Evolutionary conservation across 495 filamentous ascomycete species (phyloP).

Genomic region (Lasiosphaeria miniovina): DNA sequence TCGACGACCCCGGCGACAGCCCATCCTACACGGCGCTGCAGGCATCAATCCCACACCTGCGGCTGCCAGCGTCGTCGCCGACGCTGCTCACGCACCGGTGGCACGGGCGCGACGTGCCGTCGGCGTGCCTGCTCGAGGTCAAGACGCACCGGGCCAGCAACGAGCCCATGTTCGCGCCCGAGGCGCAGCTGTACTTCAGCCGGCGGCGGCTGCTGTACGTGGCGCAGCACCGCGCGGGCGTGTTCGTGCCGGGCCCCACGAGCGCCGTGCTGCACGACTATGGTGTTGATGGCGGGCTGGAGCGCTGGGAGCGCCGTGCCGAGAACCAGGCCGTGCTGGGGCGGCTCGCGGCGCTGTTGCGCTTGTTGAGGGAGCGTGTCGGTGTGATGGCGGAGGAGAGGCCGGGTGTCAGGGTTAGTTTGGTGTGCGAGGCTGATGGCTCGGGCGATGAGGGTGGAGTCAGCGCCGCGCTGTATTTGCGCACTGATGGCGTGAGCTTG

Average conservation of each 20-base stretch:
- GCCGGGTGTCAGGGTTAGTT: constrained; percentile 7
- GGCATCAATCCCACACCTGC: neutral
- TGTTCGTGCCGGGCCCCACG: constrained; percentile 5
- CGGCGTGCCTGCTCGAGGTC: constrained; percentile 23
- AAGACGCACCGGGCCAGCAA: constrained; percentile 19
- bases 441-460: constrained; percentile 1
- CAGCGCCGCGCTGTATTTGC: constrained; percentile 12
- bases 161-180: constrained; percentile 7
- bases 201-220: constrained; percentile 16
- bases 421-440: constrained; percentile 20
- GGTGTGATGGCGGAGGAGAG: neutral
- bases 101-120: constrained; percentile 14
- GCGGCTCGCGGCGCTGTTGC: constrained; percentile 18
- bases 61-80: neutral
- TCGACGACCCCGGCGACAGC: constrained; percentile 25
- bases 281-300: constrained; percentile 3
- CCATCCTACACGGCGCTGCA: neutral
- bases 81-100: constrained; percentile 13
- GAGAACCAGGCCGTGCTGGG: constrained; percentile 12
- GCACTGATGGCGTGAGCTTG: constrained; percentile 3
- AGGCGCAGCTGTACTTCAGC: constrained; percentile 27
- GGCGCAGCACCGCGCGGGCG: constrained; percentile 16
- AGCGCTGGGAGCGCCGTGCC: constrained; percentile 10
- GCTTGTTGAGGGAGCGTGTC: constrained; percentile 7
- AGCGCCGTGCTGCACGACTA: constrained; percentile 4